Conservation (phyloP, 176 grass and related monocot genomes). For the Musa acuminata region DNA sequence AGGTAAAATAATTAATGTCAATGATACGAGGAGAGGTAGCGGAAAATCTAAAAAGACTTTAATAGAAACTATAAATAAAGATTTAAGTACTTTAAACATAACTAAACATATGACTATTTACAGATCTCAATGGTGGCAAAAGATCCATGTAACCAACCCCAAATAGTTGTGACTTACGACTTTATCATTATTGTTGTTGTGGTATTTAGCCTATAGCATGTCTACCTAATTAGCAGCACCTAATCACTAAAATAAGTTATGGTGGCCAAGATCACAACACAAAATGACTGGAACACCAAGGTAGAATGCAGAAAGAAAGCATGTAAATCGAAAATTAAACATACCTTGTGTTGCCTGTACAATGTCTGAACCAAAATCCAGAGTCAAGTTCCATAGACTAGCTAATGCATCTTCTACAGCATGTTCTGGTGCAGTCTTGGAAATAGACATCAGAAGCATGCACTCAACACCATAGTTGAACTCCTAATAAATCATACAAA, state of each 20-base stretch:
- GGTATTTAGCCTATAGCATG: not conserved
- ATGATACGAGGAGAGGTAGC: too few species aligned
- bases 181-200: too few species aligned
- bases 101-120: too few species aligned
- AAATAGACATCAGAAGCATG: slow-evolving; percentile 63
- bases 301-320: not conserved
- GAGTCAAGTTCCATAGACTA: slow-evolving; percentile 48
- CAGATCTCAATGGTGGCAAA: too few species aligned
- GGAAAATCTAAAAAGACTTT: too few species aligned
- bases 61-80: too few species aligned
- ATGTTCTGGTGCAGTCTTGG: slow-evolving; percentile 36
- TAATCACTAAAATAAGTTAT: not conserved
- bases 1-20: too few species aligned
- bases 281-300: not conserved
- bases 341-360: slow-evolving; percentile 85
- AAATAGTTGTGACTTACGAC: too few species aligned
- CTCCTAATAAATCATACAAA: slow-evolving; percentile 43
- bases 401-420: slow-evolving; percentile 52
- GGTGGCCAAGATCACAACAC: not conserved
- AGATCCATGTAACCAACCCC: too few species aligned
- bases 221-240: not conserved
- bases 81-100: too few species aligned
- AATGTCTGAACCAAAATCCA: slow-evolving; percentile 45
- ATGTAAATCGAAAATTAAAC: not conserved
- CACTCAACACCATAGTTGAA: slow-evolving; percentile 86